Evolutionary conservation across 192 early-diverging fungal species (phyloP), one percentile per base, ranked within the genome.

Genomic region (Coemansia sp.): DNA sequence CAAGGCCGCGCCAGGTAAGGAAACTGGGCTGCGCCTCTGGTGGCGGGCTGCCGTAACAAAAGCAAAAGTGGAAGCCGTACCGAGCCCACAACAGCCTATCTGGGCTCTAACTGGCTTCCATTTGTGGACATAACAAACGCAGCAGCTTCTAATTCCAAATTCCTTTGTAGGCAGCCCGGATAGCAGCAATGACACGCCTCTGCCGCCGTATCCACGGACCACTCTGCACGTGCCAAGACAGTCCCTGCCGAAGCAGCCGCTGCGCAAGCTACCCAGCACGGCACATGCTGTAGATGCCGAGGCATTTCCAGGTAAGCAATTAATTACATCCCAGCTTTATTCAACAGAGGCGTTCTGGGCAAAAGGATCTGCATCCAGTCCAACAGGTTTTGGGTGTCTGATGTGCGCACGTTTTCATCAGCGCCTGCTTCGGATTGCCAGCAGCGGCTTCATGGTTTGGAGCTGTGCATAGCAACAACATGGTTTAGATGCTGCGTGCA

Each of bases 171-270:
- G 14, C n/a, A 55, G 29, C 29, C 25, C 53, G 32, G 32, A 35
- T 8, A 35, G 32, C 32, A 35, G 32, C 32, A 7, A 35, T 35
- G 32, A 35, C 32, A 35, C 32, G 53, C 53, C 25, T 29, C 29
- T 55, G 23, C 53, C 53, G 53, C 53, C 53, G 53, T 32, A 55
- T 55, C 53, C 53, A 15, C 53, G 29, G 4, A 55, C 24, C 27
- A 25, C 11, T 15, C 22, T n/a, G 15, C 41, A 45, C 41, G 41
- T 15, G 41, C 41, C 41, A 45, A 45, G 4, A 5, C 41, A 45
- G 41, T 3, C 41, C 14, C 41, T 45, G 41, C 41, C 41, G 4
- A n/a, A 45, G 10, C 41, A 45, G 41, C 41, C 15, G 11, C 41
- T n/a, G 41, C 41, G 41, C 41, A 45, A 12, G 41, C 41, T 45